phyloP scores from a whole-genome alignment of 2,329 filamentous ascomycete species.

The Colletotrichum sp. region DNA sequence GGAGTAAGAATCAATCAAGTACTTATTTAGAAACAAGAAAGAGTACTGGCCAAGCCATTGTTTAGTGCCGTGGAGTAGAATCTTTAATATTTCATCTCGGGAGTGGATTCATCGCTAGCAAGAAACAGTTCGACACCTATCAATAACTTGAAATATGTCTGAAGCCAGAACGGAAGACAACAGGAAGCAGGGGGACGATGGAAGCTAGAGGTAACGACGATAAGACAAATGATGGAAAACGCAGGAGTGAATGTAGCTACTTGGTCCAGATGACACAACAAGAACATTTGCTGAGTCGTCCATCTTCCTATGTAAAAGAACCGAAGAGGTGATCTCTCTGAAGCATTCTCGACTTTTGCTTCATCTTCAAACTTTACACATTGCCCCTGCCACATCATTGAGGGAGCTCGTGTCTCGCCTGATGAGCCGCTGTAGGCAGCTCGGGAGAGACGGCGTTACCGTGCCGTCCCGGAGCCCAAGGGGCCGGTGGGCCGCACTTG shows the following conservation, averaged over 20 bases:
- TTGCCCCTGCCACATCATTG: neutral
- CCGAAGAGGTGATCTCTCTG: no score
- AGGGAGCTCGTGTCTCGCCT: neutral
- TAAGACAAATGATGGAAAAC: neutral
- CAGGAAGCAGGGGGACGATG: fast-evolving
- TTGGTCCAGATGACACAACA: neutral
- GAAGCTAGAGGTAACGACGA: no score
- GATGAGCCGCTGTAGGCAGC: neutral
- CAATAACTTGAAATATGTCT: fast-evolving
- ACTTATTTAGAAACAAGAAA: neutral
- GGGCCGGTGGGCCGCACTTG: neutral
- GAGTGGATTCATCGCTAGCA: neutral
- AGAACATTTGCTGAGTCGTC: no score
- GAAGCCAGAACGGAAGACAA: no score
- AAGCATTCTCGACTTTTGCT: neutral
- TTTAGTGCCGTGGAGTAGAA: neutral
- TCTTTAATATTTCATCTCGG: neutral
- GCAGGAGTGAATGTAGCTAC: fast-evolving
- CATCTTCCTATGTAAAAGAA: no score
- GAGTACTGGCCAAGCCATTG: neutral
- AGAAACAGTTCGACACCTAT: neutral
- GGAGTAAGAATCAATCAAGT: no score
- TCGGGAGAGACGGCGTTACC: neutral
- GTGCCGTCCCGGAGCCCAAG: neutral
- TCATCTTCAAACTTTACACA: fast-evolving